Evolutionary conservation across 139 green algal genomes (phyloP).

Genomic region (Dunaliella sp.): DNA sequence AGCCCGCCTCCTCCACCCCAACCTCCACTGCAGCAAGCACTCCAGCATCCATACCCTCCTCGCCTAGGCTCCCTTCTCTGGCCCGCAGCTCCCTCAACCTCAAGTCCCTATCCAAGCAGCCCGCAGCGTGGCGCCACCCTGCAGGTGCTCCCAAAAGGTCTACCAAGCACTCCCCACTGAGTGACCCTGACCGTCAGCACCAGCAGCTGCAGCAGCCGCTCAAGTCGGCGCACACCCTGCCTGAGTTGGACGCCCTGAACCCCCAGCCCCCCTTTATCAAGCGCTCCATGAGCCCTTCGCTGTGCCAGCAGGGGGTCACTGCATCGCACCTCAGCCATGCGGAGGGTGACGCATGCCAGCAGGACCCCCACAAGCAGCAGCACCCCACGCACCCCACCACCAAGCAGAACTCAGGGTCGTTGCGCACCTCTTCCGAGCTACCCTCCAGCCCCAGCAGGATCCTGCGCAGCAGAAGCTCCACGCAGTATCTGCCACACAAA

Average conservation of each 20-base stretch:
- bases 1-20: neutral
- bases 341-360: neutral
- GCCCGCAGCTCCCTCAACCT: too few relatives aligned
- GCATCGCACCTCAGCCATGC: neutral
- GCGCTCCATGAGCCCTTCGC: too few relatives aligned
- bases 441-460: neutral
- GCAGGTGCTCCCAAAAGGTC: neutral
- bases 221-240: neutral
- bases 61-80: too few relatives aligned
- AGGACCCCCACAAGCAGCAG: neutral
- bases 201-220: neutral
- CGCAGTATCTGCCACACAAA: too few relatives aligned
- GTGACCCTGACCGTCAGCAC: neutral
- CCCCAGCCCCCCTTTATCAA: neutral
- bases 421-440: neutral
- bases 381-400: neutral
- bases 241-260: neutral
- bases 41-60: too few relatives aligned
- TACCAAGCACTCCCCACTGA: neutral
- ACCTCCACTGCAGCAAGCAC: too few relatives aligned
- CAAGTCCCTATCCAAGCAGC: neutral
- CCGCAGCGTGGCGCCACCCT: neutral
- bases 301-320: too few relatives aligned
- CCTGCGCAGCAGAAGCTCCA: neutral
- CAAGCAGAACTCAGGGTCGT: neutral